Evolutionary conservation across 139 green algal genomes (phyloP).

Genomic region (Haematococcus lacustris): DNA sequence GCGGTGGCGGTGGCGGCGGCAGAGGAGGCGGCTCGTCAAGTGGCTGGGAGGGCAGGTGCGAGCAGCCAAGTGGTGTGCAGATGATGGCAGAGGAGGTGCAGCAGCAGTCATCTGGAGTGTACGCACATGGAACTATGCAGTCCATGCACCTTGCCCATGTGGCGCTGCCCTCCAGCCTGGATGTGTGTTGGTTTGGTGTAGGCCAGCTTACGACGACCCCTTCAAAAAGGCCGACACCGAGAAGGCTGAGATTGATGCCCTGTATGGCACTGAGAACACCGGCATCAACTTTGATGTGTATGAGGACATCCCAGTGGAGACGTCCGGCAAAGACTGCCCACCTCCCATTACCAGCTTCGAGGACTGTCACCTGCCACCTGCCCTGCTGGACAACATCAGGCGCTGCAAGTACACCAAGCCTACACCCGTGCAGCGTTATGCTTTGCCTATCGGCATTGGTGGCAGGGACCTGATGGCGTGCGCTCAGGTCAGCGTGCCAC

Average conservation of each 20-base stretch:
- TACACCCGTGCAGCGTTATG: slow-evolving; percentile 94
- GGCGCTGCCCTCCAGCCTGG: background rate
- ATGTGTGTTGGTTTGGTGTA: background rate
- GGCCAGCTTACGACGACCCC: slow-evolving; percentile 33
- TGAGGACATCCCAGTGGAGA: slow-evolving; percentile 97
- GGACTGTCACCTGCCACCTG: slow-evolving; percentile 68
- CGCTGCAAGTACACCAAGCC: slow-evolving; percentile 97
- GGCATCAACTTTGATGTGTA: slow-evolving; percentile 98
- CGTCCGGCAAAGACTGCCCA: slow-evolving; percentile 76
- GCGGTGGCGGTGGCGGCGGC: too few species aligned
- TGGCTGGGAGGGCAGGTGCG: too few species aligned
- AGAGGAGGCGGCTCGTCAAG: slow-evolving; percentile 17
- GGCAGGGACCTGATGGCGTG: slow-evolving; percentile 96
- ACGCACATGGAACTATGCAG: background rate
- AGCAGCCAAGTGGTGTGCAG: slow-evolving; percentile 4
- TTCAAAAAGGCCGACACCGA: slow-evolving; percentile 40
- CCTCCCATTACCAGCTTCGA: slow-evolving; percentile 77
- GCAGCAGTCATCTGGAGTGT: background rate
- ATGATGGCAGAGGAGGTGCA: background rate
- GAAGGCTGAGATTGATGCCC: slow-evolving; percentile 52
- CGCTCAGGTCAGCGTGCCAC: slow-evolving; percentile 48
- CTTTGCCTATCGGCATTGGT: slow-evolving; percentile 90
- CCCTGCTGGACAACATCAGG: slow-evolving; percentile 80
- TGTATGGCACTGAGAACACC: slow-evolving; percentile 75
- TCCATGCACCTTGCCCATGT: background rate